Conservation (phyloP, 495 filamentous ascomycete species). For the Neurospora sp. region DNA sequence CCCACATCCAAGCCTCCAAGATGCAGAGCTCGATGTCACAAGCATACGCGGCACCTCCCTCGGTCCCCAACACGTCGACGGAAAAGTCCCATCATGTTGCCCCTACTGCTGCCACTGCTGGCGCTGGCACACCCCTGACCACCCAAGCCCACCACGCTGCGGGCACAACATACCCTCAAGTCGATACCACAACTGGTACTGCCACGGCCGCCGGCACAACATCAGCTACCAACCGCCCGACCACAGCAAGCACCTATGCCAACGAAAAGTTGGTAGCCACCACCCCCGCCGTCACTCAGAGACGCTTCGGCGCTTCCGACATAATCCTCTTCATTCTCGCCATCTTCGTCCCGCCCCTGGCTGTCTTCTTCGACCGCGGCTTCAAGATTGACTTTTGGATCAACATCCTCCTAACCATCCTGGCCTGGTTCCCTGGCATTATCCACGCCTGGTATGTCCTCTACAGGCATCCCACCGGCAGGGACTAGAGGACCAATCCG, state of each 20-base stretch:
- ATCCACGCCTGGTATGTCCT: constrained; percentile 53
- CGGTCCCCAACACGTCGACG: background rate
- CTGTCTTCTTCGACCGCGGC: constrained; percentile 85
- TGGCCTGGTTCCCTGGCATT: constrained; percentile 72
- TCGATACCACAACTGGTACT: background rate
- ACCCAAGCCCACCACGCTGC: background rate
- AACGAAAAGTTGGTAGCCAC: background rate
- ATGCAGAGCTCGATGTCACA: background rate
- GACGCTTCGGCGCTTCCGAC: constrained; percentile 2
- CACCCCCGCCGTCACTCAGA: background rate
- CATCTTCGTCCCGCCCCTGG: constrained; percentile 77
- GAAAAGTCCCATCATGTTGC: background rate
- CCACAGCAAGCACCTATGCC: background rate
- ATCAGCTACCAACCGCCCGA: background rate
- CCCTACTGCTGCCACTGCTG: background rate
- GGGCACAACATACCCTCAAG: background rate
- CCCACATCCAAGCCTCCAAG: background rate
- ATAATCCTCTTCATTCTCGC: constrained; percentile 39
- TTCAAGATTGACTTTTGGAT: constrained; percentile 74
- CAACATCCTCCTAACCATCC: constrained; percentile 77
- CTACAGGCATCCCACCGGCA: background rate
- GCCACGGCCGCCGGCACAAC: background rate
- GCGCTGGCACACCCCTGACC: background rate
- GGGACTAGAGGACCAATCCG: background rate
- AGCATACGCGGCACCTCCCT: background rate